Evolutionary conservation across 1,139 yeast genomes (phyloP).

Genomic region (Debaryomyces sp.): DNA sequence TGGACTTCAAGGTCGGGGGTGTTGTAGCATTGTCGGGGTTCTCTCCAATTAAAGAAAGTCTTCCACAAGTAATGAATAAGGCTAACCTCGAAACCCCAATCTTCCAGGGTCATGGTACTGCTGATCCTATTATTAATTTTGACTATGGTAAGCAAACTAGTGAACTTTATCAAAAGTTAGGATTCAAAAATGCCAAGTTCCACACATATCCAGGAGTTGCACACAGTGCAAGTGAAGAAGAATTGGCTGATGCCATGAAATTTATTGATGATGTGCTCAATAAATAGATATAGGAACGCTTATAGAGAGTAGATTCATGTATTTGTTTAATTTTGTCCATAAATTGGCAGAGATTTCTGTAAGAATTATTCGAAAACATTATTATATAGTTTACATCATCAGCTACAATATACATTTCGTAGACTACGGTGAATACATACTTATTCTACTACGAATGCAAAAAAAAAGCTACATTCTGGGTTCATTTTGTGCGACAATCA

Average conservation of each 20-base stretch:
- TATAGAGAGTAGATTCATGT: neutral
- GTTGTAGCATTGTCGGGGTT: conserved; percentile 80
- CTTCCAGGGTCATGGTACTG: conserved; percentile 87
- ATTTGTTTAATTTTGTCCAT: neutral
- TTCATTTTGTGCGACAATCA: conserved; percentile 1
- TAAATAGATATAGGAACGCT: neutral
- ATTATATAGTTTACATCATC: neutral
- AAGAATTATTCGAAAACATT: neutral
- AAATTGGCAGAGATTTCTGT: neutral
- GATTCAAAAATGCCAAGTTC: conserved; percentile 57
- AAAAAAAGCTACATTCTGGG: neutral
- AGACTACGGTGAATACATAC: neutral
- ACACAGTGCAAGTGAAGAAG: conserved; percentile 71
- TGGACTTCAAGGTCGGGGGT: conserved; percentile 75
- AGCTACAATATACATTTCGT: neutral
- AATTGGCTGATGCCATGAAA: conserved; percentile 58
- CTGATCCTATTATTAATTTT: conserved; percentile 66
- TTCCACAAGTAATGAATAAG: conserved; percentile 29
- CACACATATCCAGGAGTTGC: conserved; percentile 63
- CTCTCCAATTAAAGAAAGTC: conserved; percentile 52
- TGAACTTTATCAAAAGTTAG: conserved; percentile 50
- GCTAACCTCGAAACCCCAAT: conserved; percentile 69
- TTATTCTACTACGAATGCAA: neutral
- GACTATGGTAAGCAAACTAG: conserved; percentile 51
- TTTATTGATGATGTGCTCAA: conserved; percentile 37